phyloP scores from a whole-genome alignment of 78 protist genomes.

The Anaeramoeba ignava region DNA sequence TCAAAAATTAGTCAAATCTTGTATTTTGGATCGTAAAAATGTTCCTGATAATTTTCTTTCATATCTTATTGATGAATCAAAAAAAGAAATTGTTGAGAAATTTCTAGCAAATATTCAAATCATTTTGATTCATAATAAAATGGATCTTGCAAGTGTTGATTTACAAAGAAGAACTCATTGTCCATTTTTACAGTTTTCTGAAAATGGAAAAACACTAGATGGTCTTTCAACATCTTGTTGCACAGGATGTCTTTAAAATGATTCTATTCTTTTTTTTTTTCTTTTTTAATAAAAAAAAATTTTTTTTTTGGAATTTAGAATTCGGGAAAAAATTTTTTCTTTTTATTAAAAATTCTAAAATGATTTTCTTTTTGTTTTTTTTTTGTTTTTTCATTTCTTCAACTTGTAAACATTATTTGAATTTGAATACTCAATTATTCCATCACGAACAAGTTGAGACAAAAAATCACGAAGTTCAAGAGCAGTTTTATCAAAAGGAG shows the following conservation, averaged over 20 bases:
- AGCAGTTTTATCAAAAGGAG: neutral
- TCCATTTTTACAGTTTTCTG: neutral
- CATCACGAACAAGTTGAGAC: neutral
- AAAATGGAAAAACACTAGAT: neutral
- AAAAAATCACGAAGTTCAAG: neutral
- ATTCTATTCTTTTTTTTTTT: neutral
- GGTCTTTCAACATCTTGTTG: neutral
- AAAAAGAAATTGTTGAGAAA: neutral
- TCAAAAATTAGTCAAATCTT: neutral
- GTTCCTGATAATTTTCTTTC: neutral
- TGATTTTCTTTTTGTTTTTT: too few relatives aligned
- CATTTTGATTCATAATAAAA: neutral
- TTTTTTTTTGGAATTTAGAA: too few relatives aligned
- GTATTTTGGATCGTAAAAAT: neutral
- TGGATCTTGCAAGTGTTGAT: neutral
- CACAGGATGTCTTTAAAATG: neutral
- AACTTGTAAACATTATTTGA: too few relatives aligned
- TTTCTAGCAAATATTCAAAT: neutral
- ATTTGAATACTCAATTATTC: too few relatives aligned
- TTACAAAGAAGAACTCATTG: constrained; percentile 1
- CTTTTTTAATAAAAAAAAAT: too few relatives aligned
- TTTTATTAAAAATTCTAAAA: too few relatives aligned
- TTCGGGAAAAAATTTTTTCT: too few relatives aligned
- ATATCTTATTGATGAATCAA: neutral
- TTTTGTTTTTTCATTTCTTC: too few relatives aligned